These are phyloP conservation scores for Ustilago hordei DNA, from an alignment of 1,284 basidiomycete genomes.

Conservation along the genomic window DNA sequence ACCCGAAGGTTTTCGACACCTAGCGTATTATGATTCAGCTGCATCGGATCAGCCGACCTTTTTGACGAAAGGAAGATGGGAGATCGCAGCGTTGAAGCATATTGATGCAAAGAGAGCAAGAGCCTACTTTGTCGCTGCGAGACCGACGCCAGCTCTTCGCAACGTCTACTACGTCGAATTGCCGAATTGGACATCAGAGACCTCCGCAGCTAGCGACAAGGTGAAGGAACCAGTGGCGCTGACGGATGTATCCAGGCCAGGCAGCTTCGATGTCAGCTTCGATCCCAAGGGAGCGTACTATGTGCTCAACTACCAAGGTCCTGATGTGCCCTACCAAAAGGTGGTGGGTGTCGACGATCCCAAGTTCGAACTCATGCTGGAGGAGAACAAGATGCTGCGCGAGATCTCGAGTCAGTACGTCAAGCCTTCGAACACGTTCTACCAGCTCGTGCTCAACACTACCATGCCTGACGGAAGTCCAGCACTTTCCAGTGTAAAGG, in stretches of 20 bases:
- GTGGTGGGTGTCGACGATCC: constrained; percentile 78
- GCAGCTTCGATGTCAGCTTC: constrained; percentile 74
- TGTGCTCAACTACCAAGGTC: constrained; percentile 82
- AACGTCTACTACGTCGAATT: constrained; percentile 76
- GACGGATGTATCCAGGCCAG: constrained; percentile 77
- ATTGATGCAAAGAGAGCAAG: constrained; percentile 78
- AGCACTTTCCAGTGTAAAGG: constrained; percentile 84
- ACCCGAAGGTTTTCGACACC: constrained; percentile 52
- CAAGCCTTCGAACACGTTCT: constrained; percentile 76
- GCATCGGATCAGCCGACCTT: constrained; percentile 67
- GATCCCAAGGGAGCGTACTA: constrained; percentile 76
- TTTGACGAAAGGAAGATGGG: constrained; percentile 88
- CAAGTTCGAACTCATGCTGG: constrained; percentile 74
- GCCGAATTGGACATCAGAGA: constrained; percentile 39
- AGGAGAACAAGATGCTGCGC: constrained; percentile 81
- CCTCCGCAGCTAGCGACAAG: constrained; percentile 76
- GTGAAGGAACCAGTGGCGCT: constrained; percentile 73
- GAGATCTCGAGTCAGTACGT: constrained; percentile 79
- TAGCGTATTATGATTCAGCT: constrained; percentile 55
- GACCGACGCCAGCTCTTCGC: constrained; percentile 82
- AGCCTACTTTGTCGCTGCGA: constrained; percentile 88
- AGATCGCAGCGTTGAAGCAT: constrained; percentile 81
- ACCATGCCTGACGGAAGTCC: constrained; percentile 28
- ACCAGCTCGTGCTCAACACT: constrained; percentile 52
- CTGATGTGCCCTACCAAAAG: constrained; percentile 86